Percentiles rank a stretch among this genome's conserved stretches.
These are phyloP conservation scores for Panicum virgatum DNA, from an alignment of 202 grass and related monocot genomes.

Conservation along the genomic window DNA sequence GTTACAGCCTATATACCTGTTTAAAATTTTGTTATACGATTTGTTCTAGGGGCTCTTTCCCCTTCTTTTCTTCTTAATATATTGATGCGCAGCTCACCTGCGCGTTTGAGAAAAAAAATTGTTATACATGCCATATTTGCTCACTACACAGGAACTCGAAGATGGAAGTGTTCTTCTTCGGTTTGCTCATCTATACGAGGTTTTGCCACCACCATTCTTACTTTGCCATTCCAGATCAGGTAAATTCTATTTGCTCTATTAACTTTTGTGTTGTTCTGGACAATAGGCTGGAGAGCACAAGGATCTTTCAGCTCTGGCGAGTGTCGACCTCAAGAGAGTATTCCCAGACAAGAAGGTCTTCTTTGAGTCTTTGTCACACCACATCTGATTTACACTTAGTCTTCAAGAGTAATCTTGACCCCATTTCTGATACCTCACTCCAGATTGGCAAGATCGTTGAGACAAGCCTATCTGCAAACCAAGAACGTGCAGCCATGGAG, in stretches of 20 bases:
- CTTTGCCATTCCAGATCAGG: not conserved
- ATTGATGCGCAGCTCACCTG: too few species aligned
- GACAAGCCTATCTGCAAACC: constrained; percentile 84
- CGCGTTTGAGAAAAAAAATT: too few species aligned
- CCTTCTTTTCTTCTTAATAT: too few species aligned
- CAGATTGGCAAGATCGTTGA: constrained; percentile 74
- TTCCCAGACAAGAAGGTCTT: constrained; percentile 73
- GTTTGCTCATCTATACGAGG: constrained; percentile 90
- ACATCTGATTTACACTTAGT: not conserved
- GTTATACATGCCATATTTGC: constrained; percentile 15
- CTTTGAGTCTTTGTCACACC: not conserved
- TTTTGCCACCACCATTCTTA: constrained; percentile 20
- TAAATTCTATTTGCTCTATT: constrained; percentile 6
- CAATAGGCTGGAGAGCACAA: constrained; percentile 73
- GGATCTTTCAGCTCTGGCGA: constrained; percentile 69
- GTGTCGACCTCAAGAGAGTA: constrained; percentile 71
- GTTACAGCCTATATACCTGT: not conserved
- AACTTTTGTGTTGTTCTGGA: constrained; percentile 3
- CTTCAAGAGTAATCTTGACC: constrained; percentile 1
- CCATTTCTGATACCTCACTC: constrained; percentile 11
- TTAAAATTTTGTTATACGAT: constrained; percentile 19
- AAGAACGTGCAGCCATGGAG: constrained; percentile 74
- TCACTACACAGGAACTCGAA: constrained; percentile 65
- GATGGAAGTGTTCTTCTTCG: constrained; percentile 80
- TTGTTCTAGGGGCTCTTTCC: too few species aligned